A percentile compares a stretch with the other conserved stretches of the same genome.
Conservation (phyloP, 2,329 filamentous ascomycete genomes). For the Phaeosphaeriaceae sp. region DNA sequence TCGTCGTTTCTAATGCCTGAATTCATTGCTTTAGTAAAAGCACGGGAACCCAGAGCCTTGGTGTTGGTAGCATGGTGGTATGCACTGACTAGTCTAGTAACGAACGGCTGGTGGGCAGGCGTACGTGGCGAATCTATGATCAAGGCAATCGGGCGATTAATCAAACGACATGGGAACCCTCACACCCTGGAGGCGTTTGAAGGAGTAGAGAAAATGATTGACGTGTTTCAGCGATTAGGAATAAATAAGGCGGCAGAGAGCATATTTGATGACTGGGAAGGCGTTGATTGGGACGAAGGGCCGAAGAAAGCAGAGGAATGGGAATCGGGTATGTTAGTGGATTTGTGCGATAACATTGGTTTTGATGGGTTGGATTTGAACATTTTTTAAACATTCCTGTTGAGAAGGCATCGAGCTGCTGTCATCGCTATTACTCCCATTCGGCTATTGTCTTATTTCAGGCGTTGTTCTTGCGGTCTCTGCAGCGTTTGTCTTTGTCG, state of each 20-base stretch:
- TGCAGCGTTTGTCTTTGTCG: not conserved
- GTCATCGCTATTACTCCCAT: not conserved
- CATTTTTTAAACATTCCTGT: not conserved
- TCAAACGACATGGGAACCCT: slow-evolving; percentile 17
- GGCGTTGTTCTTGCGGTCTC: slow-evolving; percentile 3
- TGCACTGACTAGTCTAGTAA: slow-evolving; percentile 29
- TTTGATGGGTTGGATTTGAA: not conserved
- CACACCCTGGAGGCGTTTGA: slow-evolving; percentile 23
- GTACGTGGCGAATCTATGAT: slow-evolving; percentile 20
- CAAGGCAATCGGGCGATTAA: slow-evolving; percentile 25
- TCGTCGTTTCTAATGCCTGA: slow-evolving; percentile 40
- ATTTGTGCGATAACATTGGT: slow-evolving; percentile 3
- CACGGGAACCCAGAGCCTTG: slow-evolving; percentile 32
- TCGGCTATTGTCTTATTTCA: slow-evolving; percentile 1
- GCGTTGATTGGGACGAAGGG: slow-evolving; percentile 35
- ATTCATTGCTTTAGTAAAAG: slow-evolving; percentile 31
- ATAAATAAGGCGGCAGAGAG: slow-evolving; percentile 29
- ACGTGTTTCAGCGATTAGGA: slow-evolving; percentile 14
- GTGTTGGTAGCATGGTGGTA: slow-evolving; percentile 40
- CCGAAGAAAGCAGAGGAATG: slow-evolving; percentile 25
- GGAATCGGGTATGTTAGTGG: slow-evolving; percentile 18
- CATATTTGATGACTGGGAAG: slow-evolving; percentile 36
- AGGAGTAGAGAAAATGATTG: slow-evolving; percentile 28
- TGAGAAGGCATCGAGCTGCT: not conserved
- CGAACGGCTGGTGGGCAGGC: slow-evolving; percentile 35